phyloP scores from a whole-genome alignment of 2,329 filamentous ascomycete genomes.

The Colletotrichum sp. region DNA sequence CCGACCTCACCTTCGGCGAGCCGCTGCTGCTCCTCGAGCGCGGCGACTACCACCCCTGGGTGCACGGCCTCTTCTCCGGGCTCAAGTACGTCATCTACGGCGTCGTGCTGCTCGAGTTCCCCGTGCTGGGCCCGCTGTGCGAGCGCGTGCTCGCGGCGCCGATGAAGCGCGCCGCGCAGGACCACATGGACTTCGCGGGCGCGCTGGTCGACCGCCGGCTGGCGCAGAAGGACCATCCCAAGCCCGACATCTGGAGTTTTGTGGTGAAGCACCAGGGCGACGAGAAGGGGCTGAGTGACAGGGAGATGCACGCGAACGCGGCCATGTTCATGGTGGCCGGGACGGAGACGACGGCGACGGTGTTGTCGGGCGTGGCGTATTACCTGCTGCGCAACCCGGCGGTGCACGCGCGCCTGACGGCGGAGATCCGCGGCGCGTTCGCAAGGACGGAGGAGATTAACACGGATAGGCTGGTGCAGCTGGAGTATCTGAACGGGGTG shows the following conservation, averaged over 20 bases:
- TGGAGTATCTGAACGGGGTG: constrained; percentile 43
- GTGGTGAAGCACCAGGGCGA: not conserved
- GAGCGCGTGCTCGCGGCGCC: not conserved
- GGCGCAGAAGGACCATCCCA: not conserved
- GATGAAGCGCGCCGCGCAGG: constrained; percentile 6
- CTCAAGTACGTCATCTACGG: constrained; percentile 8
- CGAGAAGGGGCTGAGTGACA: not conserved
- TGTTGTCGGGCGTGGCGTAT: constrained; percentile 44
- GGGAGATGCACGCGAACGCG: constrained; percentile 20
- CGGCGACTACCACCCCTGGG: constrained; percentile 28
- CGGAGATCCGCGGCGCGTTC: constrained; percentile 45
- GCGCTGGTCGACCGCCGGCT: constrained; percentile 5
- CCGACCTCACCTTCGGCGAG: constrained; percentile 32
- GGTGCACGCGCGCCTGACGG: constrained; percentile 29
- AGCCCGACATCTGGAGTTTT: constrained; percentile 19
- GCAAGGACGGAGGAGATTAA: constrained; percentile 39
- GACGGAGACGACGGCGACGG: constrained; percentile 50
- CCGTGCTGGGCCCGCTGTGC: constrained; percentile 6
- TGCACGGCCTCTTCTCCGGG: constrained; percentile 25
- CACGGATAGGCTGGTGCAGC: constrained; percentile 28
- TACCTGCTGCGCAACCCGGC: constrained; percentile 37
- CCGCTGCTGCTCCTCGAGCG: constrained; percentile 29
- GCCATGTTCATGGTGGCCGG: constrained; percentile 39
- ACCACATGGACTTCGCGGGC: constrained; percentile 6
- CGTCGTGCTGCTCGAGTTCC: constrained; percentile 8